Conservation (phyloP, 345 rosid species). For the Noccaea caerulescens region DNA sequence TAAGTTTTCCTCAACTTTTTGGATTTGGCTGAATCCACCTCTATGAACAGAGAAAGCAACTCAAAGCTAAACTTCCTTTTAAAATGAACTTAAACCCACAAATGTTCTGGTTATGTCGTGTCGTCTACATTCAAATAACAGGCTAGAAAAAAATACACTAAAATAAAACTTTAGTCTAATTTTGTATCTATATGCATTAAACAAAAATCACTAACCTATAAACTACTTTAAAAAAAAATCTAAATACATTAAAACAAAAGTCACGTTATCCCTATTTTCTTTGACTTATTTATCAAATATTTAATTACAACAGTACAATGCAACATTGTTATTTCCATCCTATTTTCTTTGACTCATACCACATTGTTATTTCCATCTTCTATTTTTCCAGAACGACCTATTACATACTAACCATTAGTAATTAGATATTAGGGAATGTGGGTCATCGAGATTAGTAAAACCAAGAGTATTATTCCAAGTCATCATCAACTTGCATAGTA, state of each 20-base stretch:
- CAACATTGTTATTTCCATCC: too few species aligned
- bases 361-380: too few species aligned
- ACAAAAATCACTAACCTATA: not conserved
- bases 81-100: not conserved
- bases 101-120: not conserved
- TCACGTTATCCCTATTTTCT: not conserved
- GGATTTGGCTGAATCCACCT: conserved; percentile 29
- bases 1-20: not conserved
- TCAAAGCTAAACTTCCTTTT: conserved; percentile 10
- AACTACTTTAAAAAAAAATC: not conserved
- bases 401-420: too few species aligned
- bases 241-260: not conserved
- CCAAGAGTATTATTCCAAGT: conserved; percentile 3
- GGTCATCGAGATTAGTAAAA: not conserved
- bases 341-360: too few species aligned
- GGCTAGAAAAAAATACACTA: not conserved
- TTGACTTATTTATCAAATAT: not conserved
- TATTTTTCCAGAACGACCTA: too few species aligned
- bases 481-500: conserved; percentile 6
- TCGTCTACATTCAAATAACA: conserved; percentile 30
- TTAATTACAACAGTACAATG: not conserved
- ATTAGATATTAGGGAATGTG: not conserved
- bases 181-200: too few species aligned
- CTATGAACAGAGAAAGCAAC: not conserved
- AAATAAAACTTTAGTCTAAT: too few species aligned